These are phyloP conservation scores for Chlamydomonas urium DNA, from an alignment of 139 green algal genomes.

Conservation along the genomic window DNA sequence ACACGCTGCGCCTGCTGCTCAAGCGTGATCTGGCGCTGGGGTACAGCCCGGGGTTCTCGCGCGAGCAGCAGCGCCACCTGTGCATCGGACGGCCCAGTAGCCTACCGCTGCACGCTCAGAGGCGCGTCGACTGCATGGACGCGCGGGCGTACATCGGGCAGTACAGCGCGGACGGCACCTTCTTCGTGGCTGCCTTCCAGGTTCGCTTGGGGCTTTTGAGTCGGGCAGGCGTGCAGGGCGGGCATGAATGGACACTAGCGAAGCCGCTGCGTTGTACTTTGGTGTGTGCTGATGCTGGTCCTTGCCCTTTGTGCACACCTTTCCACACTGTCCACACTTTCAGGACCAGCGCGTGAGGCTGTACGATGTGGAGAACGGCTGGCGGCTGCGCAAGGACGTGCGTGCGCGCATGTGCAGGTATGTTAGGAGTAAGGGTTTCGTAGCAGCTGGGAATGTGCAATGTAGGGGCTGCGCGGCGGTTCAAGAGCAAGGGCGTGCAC, in stretches of 20 bases:
- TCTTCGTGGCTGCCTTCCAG: conserved; percentile 83
- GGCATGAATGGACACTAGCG: neutral
- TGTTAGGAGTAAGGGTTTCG: neutral
- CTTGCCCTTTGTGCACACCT: neutral
- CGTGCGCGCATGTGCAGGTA: conserved; percentile 49
- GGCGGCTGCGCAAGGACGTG: conserved; percentile 73
- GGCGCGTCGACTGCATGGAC: conserved; percentile 57
- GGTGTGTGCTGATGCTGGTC: neutral
- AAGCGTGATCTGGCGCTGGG: conserved; percentile 28
- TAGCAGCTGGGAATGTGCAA: neutral
- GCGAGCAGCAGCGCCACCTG: conserved; percentile 23
- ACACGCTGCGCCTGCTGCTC: conserved; percentile 23
- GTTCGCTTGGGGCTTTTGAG: too few species aligned
- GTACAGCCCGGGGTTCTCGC: conserved; percentile 10
- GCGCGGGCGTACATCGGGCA: conserved; percentile 88
- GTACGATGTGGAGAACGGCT: conserved; percentile 67
- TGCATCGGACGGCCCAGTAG: conserved; percentile 11
- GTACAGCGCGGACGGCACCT: conserved; percentile 68
- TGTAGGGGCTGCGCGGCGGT: neutral
- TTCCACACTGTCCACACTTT: neutral
- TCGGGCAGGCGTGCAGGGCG: too few species aligned
- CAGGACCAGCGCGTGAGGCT: conserved; percentile 66
- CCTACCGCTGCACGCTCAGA: conserved; percentile 8
- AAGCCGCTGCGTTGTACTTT: neutral
- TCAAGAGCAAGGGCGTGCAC: neutral